Conservation (phyloP, 2,329 filamentous ascomycete species). For the Talaromyces sp. region DNA sequence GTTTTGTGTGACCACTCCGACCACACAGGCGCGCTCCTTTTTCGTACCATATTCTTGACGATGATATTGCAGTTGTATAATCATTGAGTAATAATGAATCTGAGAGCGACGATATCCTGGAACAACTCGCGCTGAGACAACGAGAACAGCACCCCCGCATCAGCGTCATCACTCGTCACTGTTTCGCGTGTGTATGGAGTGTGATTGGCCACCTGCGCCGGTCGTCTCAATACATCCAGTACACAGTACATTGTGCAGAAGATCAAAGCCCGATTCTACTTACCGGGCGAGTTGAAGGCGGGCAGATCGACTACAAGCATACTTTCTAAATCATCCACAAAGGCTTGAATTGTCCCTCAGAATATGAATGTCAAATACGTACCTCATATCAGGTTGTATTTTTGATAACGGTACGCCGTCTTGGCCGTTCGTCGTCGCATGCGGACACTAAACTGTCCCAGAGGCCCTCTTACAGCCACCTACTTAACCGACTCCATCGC, state of each 20-base stretch:
- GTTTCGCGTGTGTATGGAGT: background rate
- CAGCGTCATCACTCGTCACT: conserved; percentile 13
- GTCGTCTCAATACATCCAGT: background rate
- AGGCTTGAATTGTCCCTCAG: background rate
- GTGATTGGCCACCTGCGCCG: conserved; percentile 9
- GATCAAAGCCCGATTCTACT: background rate
- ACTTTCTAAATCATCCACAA: background rate
- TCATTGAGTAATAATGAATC: conserved; percentile 6
- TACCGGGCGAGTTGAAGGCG: conserved; percentile 3
- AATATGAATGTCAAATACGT: background rate
- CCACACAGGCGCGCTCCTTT: background rate
- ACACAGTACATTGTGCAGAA: background rate
- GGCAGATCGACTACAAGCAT: background rate
- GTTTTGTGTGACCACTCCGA: background rate
- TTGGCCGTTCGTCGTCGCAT: background rate
- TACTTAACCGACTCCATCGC: background rate
- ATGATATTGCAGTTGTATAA: background rate
- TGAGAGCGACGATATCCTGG: background rate
- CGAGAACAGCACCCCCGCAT: conserved; percentile 8
- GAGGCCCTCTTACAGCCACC: background rate
- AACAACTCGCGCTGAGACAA: conserved; percentile 1
- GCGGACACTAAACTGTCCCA: background rate
- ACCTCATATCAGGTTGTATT: background rate
- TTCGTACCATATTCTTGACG: no score
- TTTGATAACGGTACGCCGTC: background rate